These are phyloP conservation scores for Fusarium newnesense DNA, from an alignment of 2,329 filamentous ascomycete species.

Conservation along the genomic window DNA sequence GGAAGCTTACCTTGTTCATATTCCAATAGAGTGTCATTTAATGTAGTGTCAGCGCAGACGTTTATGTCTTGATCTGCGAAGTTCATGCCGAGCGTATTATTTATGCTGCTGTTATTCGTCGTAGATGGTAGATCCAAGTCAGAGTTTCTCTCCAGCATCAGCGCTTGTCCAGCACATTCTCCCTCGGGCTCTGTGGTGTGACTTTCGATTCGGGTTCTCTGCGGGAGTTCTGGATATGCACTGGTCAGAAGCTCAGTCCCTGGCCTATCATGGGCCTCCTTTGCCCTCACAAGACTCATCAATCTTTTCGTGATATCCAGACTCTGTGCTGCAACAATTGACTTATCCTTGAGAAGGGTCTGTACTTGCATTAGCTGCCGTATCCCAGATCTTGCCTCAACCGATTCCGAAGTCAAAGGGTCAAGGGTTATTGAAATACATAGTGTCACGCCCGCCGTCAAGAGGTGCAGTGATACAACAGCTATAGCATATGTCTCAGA, in stretches of 20 bases:
- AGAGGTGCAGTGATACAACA: background rate
- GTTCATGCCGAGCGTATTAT: background rate
- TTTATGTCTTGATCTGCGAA: background rate
- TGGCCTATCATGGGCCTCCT: accelerated
- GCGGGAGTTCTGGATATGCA: background rate
- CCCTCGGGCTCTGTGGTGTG: accelerated
- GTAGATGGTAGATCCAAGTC: accelerated
- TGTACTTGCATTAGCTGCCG: background rate
- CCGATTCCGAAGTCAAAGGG: background rate
- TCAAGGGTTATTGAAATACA: background rate
- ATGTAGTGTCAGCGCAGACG: accelerated
- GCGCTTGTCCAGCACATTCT: too few relatives aligned
- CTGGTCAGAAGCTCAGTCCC: accelerated
- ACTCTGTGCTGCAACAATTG: background rate
- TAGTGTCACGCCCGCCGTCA: background rate
- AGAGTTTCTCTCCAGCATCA: accelerated
- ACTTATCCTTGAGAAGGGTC: background rate
- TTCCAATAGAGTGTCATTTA: accelerated
- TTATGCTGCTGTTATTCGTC: background rate
- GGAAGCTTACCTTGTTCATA: background rate
- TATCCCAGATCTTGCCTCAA: accelerated
- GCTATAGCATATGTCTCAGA: background rate
- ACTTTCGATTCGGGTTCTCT: accelerated
- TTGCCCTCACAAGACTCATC: background rate
- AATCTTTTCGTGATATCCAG: background rate